These are phyloP conservation scores for Suhomyces faveliae DNA, from an alignment of 805 yeast species.

Conservation along the genomic window DNA sequence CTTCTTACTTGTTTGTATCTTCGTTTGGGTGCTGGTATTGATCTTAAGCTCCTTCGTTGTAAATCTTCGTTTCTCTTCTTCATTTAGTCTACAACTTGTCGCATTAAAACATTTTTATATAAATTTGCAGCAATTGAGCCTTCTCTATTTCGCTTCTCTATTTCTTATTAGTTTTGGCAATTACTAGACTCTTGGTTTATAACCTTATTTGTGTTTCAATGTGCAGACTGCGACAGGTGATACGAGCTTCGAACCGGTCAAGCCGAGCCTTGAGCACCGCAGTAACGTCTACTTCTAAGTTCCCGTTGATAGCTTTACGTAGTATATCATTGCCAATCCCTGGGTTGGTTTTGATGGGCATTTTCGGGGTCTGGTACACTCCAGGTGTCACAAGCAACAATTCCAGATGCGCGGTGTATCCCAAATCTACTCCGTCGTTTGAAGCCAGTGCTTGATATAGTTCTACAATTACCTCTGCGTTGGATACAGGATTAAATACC, in stretches of 20 bases:
- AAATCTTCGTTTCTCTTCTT: no score
- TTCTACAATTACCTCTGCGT: conserved; percentile 42
- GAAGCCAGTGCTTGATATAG: conserved; percentile 49
- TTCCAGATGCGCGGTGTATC: conserved; percentile 43
- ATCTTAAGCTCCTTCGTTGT: no score
- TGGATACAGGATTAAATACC: conserved; percentile 52
- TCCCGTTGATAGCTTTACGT: conserved; percentile 50
- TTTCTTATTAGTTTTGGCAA: not conserved
- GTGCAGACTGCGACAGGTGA: conserved; percentile 48
- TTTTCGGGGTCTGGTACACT: conserved; percentile 45
- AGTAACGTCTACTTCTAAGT: conserved; percentile 45
- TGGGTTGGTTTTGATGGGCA: conserved; percentile 47
- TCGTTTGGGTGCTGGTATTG: no score
- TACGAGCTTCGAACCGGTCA: conserved; percentile 38
- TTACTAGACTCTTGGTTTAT: not conserved
- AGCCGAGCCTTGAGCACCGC: conserved; percentile 43
- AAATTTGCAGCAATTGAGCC: not conserved
- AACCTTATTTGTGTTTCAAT: conserved; percentile 17
- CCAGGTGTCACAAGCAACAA: conserved; percentile 52
- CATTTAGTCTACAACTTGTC: no score
- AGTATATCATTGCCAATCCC: conserved; percentile 51
- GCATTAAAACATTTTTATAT: no score
- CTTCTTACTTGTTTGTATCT: no score
- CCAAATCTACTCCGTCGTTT: conserved; percentile 46
- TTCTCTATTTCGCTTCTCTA: not conserved